Conservation (phyloP, 2,329 filamentous ascomycete genomes). For the Hymenoscyphus salicellus region DNA sequence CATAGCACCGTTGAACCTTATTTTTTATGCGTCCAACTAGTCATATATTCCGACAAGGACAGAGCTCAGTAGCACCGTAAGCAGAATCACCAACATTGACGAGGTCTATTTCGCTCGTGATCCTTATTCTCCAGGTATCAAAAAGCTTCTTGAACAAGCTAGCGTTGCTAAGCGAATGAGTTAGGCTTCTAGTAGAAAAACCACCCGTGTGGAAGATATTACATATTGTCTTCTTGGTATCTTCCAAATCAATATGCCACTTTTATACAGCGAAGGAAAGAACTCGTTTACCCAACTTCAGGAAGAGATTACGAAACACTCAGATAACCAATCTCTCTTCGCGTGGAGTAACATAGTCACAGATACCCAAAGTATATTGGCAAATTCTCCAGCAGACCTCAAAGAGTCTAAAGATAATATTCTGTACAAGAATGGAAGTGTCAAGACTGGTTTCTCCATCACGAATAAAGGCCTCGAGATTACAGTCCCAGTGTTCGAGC, state of each 20-base stretch:
- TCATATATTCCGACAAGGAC: constrained; percentile 1
- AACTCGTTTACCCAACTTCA: constrained; percentile 36
- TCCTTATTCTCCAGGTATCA: not conserved
- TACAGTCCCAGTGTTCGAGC: not conserved
- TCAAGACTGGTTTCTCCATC: not conserved
- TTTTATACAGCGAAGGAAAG: constrained; percentile 37
- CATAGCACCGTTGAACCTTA: constrained; percentile 12
- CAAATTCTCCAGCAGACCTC: constrained; percentile 2
- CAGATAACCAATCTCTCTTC: constrained; percentile 38
- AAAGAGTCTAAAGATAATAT: not conserved
- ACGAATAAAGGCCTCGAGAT: constrained; percentile 1
- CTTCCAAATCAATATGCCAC: constrained; percentile 37
- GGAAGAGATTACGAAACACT: constrained; percentile 25
- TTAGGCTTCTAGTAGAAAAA: constrained; percentile 36
- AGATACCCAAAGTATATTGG: constrained; percentile 7
- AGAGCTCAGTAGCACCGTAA: not conserved
- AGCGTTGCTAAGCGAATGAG: constrained; percentile 37
- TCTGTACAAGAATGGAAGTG: not conserved
- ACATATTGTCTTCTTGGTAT: constrained; percentile 39
- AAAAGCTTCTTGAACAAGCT: constrained; percentile 13
- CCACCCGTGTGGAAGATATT: constrained; percentile 28
- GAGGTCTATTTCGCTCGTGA: not conserved
- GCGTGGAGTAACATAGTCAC: constrained; percentile 28
- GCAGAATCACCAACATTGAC: constrained; percentile 6
- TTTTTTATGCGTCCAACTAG: constrained; percentile 13